Percentiles rank a stretch among this genome's conserved stretches.
Evolutionary conservation across 2,329 filamentous ascomycete species (phyloP).

Genomic region (Penicillium sp.): DNA sequence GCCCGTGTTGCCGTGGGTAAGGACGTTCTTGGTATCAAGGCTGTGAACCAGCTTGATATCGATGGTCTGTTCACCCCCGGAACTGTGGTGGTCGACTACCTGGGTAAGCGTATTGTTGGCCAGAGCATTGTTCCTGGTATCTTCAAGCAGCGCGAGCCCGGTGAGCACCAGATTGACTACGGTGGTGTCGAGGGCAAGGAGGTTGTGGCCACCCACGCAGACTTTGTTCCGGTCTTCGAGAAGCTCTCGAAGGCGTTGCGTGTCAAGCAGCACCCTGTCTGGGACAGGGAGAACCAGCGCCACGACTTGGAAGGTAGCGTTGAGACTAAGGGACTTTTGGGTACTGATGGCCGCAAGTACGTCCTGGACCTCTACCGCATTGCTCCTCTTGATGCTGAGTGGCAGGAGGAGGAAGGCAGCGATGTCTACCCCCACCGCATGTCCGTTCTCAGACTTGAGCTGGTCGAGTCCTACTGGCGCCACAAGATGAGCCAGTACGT

Average conservation of each 20-base stretch:
- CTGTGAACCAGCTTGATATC: constrained; percentile 96
- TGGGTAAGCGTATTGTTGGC: constrained; percentile 93
- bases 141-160: constrained; percentile 96
- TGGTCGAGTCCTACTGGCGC: constrained; percentile 82
- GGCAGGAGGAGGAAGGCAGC: constrained; percentile 72
- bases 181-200: constrained; percentile 97
- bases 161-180: constrained; percentile 98
- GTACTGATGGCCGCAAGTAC: constrained; percentile 94
- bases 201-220: constrained; percentile 83
- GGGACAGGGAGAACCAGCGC: constrained; percentile 91
- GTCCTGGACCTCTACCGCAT: constrained; percentile 95
- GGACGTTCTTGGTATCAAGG: constrained; percentile 88
- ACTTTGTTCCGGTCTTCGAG: constrained; percentile 78
- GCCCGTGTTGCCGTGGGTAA: constrained; percentile 94
- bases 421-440: constrained; percentile 86
- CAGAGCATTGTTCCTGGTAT: constrained; percentile 98
- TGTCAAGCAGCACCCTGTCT: constrained; percentile 92
- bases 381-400: constrained; percentile 83
- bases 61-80: constrained; percentile 91
- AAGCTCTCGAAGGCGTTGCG: constrained; percentile 87
- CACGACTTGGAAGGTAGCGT: constrained; percentile 94
- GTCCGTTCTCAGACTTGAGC: constrained; percentile 86
- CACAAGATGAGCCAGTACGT: constrained; percentile 87
- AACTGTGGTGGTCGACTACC: constrained; percentile 93
- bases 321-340: constrained; percentile 95